Conservation (phyloP, 768 basidiomycete species). For the Suillus ampliporus region DNA sequence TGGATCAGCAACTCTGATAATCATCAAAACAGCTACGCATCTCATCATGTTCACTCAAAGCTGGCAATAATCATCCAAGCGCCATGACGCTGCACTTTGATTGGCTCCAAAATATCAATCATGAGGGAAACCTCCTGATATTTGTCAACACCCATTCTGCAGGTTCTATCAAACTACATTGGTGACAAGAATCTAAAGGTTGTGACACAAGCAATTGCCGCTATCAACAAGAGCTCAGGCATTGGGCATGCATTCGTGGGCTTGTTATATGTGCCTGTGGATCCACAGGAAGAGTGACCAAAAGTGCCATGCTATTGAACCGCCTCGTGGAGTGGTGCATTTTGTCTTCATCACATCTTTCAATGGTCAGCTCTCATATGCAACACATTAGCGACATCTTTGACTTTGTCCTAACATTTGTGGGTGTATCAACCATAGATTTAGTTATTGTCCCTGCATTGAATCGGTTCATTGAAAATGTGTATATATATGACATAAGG, state of each 20-base stretch:
- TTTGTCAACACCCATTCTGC: not conserved
- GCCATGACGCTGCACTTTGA: not conserved
- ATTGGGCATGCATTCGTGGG: not conserved
- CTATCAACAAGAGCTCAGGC: not conserved
- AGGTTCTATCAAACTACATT: not conserved
- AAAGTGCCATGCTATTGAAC: too few species aligned
- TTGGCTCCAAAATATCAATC: not conserved
- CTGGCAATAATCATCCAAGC: not conserved
- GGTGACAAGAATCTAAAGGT: not conserved
- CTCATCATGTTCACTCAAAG: not conserved
- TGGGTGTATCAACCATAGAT: not conserved
- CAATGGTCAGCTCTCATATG: too few species aligned
- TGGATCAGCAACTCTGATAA: too few species aligned
- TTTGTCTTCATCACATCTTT: too few species aligned
- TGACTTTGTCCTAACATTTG: constrained; percentile 9
- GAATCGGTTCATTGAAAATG: constrained; percentile 5
- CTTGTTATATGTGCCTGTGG: not conserved
- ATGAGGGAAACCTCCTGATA: not conserved
- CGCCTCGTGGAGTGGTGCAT: too few species aligned
- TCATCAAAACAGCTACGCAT: not conserved
- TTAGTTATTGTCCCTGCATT: not conserved
- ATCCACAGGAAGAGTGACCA: not conserved
- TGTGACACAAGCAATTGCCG: not conserved
- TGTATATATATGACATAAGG: not conserved
- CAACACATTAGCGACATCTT: not conserved